phyloP scores from a whole-genome alignment of 2,329 filamentous ascomycete genomes.

The Epichloe sp. region DNA sequence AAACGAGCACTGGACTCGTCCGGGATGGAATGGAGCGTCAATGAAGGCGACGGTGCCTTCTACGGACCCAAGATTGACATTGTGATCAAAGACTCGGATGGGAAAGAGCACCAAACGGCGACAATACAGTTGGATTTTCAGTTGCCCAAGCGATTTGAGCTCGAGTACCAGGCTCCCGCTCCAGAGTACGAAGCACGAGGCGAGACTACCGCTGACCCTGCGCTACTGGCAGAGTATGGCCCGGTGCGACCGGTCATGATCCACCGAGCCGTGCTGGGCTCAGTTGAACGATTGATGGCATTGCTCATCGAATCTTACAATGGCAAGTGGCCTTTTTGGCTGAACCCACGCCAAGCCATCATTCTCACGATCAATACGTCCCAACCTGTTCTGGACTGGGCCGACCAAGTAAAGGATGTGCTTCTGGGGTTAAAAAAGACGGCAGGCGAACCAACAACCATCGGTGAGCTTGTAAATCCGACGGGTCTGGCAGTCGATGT shows the following conservation, averaged over 20 bases:
- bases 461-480: slow-evolving; percentile 35
- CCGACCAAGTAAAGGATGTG: slow-evolving; percentile 31
- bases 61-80: slow-evolving; percentile 91
- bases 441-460: slow-evolving; percentile 22
- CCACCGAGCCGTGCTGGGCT: slow-evolving; percentile 74
- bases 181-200: slow-evolving; percentile 46
- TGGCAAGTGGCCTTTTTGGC: slow-evolving; percentile 71
- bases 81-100: slow-evolving; percentile 63
- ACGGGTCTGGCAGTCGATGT: slow-evolving; percentile 56
- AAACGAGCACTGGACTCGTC: slow-evolving; percentile 45
- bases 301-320: slow-evolving; percentile 73
- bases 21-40: slow-evolving; percentile 58
- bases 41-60: slow-evolving; percentile 75
- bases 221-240: slow-evolving; percentile 37
- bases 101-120: slow-evolving; percentile 79
- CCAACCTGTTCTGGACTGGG: slow-evolving; percentile 37
- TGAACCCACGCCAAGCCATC: slow-evolving; percentile 66
- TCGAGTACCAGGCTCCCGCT: slow-evolving; percentile 60
- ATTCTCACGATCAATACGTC: slow-evolving; percentile 60
- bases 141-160: slow-evolving; percentile 65
- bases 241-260: slow-evolving; percentile 62
- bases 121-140: slow-evolving; percentile 88
- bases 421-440: slow-evolving; percentile 32
- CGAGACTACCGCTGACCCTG: slow-evolving; percentile 34
- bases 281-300: slow-evolving; percentile 73